A percentile compares a stretch with the other conserved stretches of the same genome.
phyloP scores from a whole-genome alignment of 2,329 filamentous ascomycete genomes.

The Colletotrichum tamarilloi region DNA sequence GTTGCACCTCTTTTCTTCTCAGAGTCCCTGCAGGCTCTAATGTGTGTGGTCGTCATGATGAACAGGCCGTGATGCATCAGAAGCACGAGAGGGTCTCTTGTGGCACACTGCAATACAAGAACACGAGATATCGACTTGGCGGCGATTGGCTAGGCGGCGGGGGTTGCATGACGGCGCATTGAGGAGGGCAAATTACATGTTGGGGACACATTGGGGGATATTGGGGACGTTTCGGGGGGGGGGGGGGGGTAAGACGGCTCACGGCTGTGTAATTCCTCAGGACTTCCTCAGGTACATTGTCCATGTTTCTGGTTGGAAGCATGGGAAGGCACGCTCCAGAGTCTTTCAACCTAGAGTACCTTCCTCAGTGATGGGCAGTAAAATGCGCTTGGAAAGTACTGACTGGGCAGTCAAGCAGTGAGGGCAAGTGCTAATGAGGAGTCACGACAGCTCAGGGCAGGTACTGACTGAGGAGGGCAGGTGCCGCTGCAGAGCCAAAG shows the following conservation, averaged over 20 bases:
- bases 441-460: neutral
- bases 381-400: neutral
- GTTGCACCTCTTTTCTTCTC: neutral
- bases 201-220: neutral
- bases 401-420: no score
- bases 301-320: neutral
- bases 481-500: conserved; percentile 22
- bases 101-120: neutral
- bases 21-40: neutral
- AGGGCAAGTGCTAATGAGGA: no score
- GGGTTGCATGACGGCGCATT: conserved; percentile 28
- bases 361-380: neutral
- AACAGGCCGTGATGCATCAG: neutral
- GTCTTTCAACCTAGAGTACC: neutral
- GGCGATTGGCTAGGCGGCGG: conserved; percentile 2
- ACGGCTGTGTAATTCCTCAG: conserved; percentile 16
- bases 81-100: neutral
- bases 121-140: conserved; percentile 17
- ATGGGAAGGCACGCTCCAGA: neutral
- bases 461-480: neutral
- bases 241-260: neutral
- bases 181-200: conserved; percentile 27
- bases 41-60: neutral
- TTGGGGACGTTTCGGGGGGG: neutral
- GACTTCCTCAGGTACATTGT: conserved; percentile 12